phyloP scores from a whole-genome alignment of 495 filamentous ascomycete genomes.

The Lasiosphaeria hispida region DNA sequence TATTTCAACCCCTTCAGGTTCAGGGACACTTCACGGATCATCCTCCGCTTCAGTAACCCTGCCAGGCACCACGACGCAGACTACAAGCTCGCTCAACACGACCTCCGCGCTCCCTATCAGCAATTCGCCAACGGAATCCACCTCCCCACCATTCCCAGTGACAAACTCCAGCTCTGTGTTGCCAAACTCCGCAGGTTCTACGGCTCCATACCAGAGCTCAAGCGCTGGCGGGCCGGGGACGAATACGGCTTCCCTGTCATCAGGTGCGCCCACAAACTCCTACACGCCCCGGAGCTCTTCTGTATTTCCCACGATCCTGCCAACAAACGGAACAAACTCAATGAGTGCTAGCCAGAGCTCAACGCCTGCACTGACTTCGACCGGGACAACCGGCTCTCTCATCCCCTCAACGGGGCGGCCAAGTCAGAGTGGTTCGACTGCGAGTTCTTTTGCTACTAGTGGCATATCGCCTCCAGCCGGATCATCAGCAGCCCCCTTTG shows the following conservation, averaged over 20 bases:
- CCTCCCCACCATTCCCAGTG: conserved; percentile 15
- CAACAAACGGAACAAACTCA: too few species aligned
- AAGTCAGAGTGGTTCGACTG: not conserved
- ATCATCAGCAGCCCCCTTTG: conserved; percentile 14
- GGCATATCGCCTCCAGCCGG: not conserved
- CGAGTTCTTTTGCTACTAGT: not conserved
- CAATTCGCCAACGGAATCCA: not conserved
- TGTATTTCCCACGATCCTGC: too few species aligned
- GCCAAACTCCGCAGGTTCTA: not conserved
- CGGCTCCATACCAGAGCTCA: not conserved
- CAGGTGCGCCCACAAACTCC: not conserved
- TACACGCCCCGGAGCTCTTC: too few species aligned
- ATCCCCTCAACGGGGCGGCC: not conserved
- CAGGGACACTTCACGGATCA: not conserved
- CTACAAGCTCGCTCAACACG: not conserved
- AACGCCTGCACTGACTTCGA: too few species aligned
- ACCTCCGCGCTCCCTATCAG: not conserved
- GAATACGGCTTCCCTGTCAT: not conserved
- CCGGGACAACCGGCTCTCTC: too few species aligned
- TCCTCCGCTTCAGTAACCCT: not conserved
- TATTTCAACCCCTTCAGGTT: not conserved
- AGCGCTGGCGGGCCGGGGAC: not conserved
- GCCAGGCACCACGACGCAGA: not conserved
- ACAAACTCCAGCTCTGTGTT: conserved; percentile 9
- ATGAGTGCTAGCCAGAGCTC: too few species aligned